A percentile compares a stretch with the other conserved stretches of the same genome.
Conservation (phyloP, 805 yeast species). For the Metschnikowia borealis region DNA sequence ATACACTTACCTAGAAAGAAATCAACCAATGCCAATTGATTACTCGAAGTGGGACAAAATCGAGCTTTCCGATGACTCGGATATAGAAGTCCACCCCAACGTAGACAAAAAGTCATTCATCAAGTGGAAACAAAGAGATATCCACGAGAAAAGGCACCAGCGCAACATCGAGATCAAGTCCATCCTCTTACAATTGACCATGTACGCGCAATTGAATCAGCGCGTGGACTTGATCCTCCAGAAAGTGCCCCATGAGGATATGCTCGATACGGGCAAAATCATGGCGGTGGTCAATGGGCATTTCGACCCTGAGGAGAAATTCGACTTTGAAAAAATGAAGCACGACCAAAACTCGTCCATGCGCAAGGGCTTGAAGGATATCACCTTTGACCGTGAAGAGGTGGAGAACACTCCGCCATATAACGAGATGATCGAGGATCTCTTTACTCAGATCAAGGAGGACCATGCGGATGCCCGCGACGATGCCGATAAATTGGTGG, state of each 20-base stretch:
- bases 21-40: conserved; percentile 74
- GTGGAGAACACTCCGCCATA: conserved; percentile 55
- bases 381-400: conserved; percentile 33
- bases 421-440: conserved; percentile 89
- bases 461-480: conserved; percentile 51
- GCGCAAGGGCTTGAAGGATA: conserved; percentile 42
- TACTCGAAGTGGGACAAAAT: conserved; percentile 98
- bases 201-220: conserved; percentile 71
- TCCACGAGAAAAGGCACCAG: conserved; percentile 86
- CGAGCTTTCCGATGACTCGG: conserved; percentile 95
- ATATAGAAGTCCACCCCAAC: conserved; percentile 95
- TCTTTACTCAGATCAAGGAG: conserved; percentile 69
- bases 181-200: conserved; percentile 69
- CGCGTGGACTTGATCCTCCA: conserved; percentile 64
- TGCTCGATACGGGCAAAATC: conserved; percentile 27
- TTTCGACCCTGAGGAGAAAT: conserved; percentile 59
- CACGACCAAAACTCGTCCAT: conserved; percentile 39
- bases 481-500: conserved; percentile 31
- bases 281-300: conserved; percentile 42
- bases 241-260: conserved; percentile 36
- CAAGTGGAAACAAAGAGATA: conserved; percentile 95
- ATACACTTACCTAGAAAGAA: not conserved
- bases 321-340: conserved; percentile 40
- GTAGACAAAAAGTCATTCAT: conserved; percentile 92
- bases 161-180: conserved; percentile 74